Evolutionary conservation across 176 grass and related monocot genomes (phyloP).

Genomic region (Oryza glaberrima): DNA sequence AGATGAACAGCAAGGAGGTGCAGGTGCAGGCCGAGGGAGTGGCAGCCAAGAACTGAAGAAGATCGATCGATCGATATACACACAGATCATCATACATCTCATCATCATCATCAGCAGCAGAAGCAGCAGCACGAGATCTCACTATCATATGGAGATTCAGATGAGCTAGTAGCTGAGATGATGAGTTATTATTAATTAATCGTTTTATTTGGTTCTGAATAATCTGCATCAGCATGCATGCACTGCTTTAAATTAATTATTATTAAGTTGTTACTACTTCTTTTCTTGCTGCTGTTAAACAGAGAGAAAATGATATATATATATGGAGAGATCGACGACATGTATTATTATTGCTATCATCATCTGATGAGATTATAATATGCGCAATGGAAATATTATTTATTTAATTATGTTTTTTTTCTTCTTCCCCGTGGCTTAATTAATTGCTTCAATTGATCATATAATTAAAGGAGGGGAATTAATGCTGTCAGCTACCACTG

Average conservation of each 20-base stretch:
- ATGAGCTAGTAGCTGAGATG: background rate
- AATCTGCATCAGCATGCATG: conserved; percentile 8
- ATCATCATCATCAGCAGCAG: too few species aligned
- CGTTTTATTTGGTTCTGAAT: background rate
- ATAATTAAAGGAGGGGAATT: background rate
- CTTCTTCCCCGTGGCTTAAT: too few species aligned
- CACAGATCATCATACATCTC: too few species aligned
- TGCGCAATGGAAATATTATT: background rate
- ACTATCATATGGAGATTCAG: background rate
- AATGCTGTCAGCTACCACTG: background rate
- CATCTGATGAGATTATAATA: background rate
- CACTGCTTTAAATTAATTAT: background rate
- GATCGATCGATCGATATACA: too few species aligned
- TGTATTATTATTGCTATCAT: background rate
- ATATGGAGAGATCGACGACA: too few species aligned
- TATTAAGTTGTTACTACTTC: background rate
- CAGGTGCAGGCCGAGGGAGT: conserved; percentile 22
- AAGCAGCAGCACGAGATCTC: background rate
- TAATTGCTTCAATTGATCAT: background rate
- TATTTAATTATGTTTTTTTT: background rate
- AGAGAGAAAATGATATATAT: background rate
- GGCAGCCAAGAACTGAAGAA: conserved; percentile 44
- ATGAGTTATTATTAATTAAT: background rate
- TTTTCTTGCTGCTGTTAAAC: background rate
- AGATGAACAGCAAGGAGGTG: conserved; percentile 39